Conservation (phyloP, 2,329 filamentous ascomycete species). For the Fusarium domesticum region DNA sequence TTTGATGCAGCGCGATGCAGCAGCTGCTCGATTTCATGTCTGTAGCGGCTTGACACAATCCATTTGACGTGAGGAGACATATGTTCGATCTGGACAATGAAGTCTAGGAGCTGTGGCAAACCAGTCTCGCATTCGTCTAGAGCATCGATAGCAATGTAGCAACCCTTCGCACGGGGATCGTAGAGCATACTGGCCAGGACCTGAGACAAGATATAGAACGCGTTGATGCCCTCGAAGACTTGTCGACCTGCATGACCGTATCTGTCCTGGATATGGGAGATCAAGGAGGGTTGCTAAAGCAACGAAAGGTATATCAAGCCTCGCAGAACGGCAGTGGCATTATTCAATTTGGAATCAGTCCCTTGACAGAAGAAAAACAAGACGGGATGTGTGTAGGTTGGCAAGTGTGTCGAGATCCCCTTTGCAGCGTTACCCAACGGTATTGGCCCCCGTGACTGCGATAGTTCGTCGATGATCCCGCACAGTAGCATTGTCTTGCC, state of each 20-base stretch:
- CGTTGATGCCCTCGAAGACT: conserved; percentile 35
- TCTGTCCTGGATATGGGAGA: conserved; percentile 33
- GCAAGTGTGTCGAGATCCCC: too few species aligned
- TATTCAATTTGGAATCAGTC: conserved; percentile 38
- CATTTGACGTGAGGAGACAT: conserved; percentile 33
- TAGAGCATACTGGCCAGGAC: conserved; percentile 40
- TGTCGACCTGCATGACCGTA: conserved; percentile 34
- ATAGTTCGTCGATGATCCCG: conserved; percentile 30
- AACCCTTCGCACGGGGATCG: conserved; percentile 6
- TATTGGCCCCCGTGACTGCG: not conserved
- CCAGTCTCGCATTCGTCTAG: conserved; percentile 44
- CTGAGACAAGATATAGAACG: conserved; percentile 34
- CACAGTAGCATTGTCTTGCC: conserved; percentile 39
- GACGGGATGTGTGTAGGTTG: too few species aligned
- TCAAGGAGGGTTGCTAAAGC: conserved; percentile 32
- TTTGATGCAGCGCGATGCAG: conserved; percentile 39
- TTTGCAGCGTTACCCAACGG: too few species aligned
- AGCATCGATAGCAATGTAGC: conserved; percentile 43
- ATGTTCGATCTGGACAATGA: conserved; percentile 7
- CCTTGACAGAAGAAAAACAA: conserved; percentile 45
- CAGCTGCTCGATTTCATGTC: too few species aligned
- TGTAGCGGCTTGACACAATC: conserved; percentile 42
- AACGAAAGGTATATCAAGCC: conserved; percentile 44
- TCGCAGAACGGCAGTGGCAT: conserved; percentile 39
- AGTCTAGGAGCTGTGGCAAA: conserved; percentile 36